Conservation (phyloP, 2,329 filamentous ascomycete genomes). For the Cordyceps farinosa region DNA sequence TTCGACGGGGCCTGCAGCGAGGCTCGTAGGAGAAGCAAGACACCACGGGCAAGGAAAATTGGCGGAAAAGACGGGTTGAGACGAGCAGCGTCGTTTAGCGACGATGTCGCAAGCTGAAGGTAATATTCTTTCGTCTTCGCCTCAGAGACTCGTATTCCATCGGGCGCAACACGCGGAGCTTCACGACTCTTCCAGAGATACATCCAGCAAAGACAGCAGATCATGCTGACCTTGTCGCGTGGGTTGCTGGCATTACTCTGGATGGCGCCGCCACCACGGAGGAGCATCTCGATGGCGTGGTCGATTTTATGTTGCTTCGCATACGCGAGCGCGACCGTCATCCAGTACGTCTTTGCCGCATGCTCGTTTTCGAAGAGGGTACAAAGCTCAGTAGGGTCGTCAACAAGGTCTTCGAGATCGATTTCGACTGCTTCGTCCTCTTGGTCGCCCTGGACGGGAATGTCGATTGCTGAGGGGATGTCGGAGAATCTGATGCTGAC, state of each 20-base stretch:
- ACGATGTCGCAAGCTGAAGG: conserved; percentile 83
- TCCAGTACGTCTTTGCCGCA: conserved; percentile 90
- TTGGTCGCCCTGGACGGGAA: conserved; percentile 60
- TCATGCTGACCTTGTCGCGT: conserved; percentile 80
- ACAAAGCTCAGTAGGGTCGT: conserved; percentile 93
- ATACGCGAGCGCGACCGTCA: conserved; percentile 95
- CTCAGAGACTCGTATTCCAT: conserved; percentile 63
- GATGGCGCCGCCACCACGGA: conserved; percentile 69
- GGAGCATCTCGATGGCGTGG: conserved; percentile 70
- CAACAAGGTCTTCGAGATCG: conserved; percentile 82
- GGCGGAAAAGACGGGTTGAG: conserved; percentile 91
- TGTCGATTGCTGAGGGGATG: conserved; percentile 62
- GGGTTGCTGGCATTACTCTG: conserved; percentile 66
- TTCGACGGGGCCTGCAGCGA: conserved; percentile 77
- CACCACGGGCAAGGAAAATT: conserved; percentile 85
- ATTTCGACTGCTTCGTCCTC: conserved; percentile 83
- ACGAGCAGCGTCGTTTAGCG: conserved; percentile 90
- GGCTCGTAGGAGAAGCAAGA: conserved; percentile 81
- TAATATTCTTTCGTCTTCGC: conserved; percentile 91
- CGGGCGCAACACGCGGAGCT: conserved; percentile 61
- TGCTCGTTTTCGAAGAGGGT: conserved; percentile 92
- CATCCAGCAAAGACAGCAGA: conserved; percentile 86
- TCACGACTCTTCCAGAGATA: conserved; percentile 86
- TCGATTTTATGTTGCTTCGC: conserved; percentile 94
- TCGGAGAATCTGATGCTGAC: conserved; percentile 59